phyloP scores from a whole-genome alignment of 768 basidiomycete species.

The Tricholoma flavovirens region DNA sequence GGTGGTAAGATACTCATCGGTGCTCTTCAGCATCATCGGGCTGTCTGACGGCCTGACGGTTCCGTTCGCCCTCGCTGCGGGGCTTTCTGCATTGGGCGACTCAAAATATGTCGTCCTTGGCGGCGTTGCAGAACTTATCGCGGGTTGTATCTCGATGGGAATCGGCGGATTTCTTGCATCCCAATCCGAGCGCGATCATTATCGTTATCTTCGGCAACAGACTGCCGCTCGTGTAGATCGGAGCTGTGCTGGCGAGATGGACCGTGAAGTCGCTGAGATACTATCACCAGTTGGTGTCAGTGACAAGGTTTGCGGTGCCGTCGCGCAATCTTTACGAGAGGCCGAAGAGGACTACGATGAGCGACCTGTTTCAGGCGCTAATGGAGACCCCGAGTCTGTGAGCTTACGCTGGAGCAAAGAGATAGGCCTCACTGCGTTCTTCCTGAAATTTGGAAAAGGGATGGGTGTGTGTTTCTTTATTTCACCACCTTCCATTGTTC shows the following conservation, averaged over 20 bases:
- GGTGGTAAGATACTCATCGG: neutral
- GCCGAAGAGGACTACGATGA: slow-evolving; percentile 41
- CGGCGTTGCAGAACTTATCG: slow-evolving; percentile 92
- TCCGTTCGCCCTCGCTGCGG: slow-evolving; percentile 87
- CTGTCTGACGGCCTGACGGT: slow-evolving; percentile 88
- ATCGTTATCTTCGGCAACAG: slow-evolving; percentile 69
- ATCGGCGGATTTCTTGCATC: slow-evolving; percentile 97
- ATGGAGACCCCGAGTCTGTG: slow-evolving; percentile 50
- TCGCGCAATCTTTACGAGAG: slow-evolving; percentile 69
- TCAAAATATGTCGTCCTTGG: slow-evolving; percentile 91
- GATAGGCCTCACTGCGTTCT: slow-evolving; percentile 86
- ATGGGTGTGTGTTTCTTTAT: slow-evolving; percentile 50
- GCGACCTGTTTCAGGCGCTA: slow-evolving; percentile 10
- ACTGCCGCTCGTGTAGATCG: slow-evolving; percentile 80
- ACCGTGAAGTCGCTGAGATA: slow-evolving; percentile 86
- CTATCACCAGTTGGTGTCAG: slow-evolving; percentile 90
- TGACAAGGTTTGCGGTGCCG: slow-evolving; percentile 68
- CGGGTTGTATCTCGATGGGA: slow-evolving; percentile 97
- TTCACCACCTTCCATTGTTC: neutral
- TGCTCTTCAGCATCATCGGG: slow-evolving; percentile 74
- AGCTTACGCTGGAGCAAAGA: slow-evolving; percentile 64
- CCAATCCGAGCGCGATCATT: slow-evolving; percentile 94
- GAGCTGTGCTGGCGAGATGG: slow-evolving; percentile 92
- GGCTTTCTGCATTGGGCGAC: slow-evolving; percentile 82
- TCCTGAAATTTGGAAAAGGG: slow-evolving; percentile 95